Evolutionary conservation across 2,329 filamentous ascomycete species (phyloP), one percentile per base, ranked within the genome.

Genomic region (Botrytis galanthina): DNA sequence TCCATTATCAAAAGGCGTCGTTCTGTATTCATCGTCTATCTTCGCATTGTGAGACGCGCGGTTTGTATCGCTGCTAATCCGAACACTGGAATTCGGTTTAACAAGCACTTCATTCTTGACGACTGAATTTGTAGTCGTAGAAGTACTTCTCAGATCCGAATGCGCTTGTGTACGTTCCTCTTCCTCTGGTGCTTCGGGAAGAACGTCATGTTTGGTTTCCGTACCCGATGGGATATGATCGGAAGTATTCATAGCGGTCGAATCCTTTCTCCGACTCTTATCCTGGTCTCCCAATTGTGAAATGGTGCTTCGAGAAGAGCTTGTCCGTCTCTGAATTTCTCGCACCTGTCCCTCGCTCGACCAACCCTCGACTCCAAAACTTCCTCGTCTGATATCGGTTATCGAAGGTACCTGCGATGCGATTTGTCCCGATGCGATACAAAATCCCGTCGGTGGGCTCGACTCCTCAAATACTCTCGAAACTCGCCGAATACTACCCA

Each of bases 1-100:
- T 60, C 89, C 88, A 78, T 91, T 91, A n/a, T 85, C 83, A 75
- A 88, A 90, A 51, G 72, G 85, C 79, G 74, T 76, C 7, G 79
- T 73, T 82, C 84, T 54, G 51, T 75, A 77, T 54, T 73, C 51
- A 42, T 71, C 35, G 7, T 73, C 73, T 4, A 46, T 60, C 57
- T 78, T 78, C 46, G 66, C 73, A 20, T 70, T 63, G 37, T 77
- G 70, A 20, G 73, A 75, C 8, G 73, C 74, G 60, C 76, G 35
- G 67, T 76, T 76, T 61, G 76, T 76, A 66, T 78, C 75, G 63
- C 73, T 77, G 63, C 78, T 79, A 51, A 73, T 75, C 26, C 29
- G 29, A 22, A 51, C 18, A 35, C 61, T 60, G 9, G 48, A 48
- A 29, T 37, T 59, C 1, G 39, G 32, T 48, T 46, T 37, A 12